Percentiles rank a stretch among this genome's conserved stretches.
Conservation (phyloP, 441 rosid genomes). For the Erodium moschatum region DNA sequence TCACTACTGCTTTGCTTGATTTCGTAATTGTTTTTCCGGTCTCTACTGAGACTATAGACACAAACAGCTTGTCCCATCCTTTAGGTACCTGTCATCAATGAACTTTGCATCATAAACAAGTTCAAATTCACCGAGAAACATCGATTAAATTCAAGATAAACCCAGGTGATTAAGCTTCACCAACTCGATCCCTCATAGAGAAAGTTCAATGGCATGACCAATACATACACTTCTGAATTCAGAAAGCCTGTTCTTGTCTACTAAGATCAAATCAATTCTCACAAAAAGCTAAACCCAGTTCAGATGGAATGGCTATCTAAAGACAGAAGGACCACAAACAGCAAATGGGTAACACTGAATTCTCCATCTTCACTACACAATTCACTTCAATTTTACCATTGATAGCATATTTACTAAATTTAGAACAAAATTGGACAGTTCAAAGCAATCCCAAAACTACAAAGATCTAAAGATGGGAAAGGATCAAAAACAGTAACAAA, state of each 20-base stretch:
- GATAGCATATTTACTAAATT: neutral
- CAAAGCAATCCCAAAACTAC: neutral
- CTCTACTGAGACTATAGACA: constrained; percentile 39
- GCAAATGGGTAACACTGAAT: neutral
- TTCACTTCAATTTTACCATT: neutral
- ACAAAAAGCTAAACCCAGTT: no score
- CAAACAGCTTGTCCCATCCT: constrained; percentile 59
- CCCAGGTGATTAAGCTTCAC: neutral
- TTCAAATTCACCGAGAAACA: neutral
- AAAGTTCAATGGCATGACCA: neutral
- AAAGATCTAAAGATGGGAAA: neutral
- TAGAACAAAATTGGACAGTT: neutral
- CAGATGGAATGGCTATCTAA: no score
- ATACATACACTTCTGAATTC: neutral
- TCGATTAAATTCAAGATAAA: neutral
- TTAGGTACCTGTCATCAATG: constrained; percentile 41
- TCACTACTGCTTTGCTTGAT: constrained; percentile 32
- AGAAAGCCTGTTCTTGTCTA: no score
- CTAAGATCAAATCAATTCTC: neutral
- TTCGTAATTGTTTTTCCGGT: constrained; percentile 46
- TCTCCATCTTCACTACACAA: neutral
- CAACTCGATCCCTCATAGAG: neutral
- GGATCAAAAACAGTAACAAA: neutral
- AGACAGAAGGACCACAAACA: no score
- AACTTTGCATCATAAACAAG: neutral